A percentile compares a stretch with the other conserved stretches of the same genome.
Evolutionary conservation across 2,329 filamentous ascomycete species (phyloP).

Genomic region (Ambrosiella beaveri): DNA sequence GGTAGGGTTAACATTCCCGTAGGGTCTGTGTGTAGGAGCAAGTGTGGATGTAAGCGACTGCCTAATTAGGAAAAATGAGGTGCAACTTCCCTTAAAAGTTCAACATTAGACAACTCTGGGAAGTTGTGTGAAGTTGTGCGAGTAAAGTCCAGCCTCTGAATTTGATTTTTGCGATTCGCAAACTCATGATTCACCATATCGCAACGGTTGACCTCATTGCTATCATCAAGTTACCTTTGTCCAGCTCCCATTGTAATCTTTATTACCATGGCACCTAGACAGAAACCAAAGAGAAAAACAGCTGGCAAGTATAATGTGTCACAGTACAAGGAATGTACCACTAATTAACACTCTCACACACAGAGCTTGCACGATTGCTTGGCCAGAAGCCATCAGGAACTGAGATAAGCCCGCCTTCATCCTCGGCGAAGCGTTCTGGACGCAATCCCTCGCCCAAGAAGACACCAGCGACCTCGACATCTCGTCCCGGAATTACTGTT

Average conservation of each 20-base stretch:
- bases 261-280: constrained; percentile 4
- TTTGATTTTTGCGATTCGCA: no score
- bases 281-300: constrained; percentile 8
- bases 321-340: not conserved
- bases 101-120: no score
- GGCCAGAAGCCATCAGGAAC: not conserved
- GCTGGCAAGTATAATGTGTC: constrained; percentile 2
- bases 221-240: no score
- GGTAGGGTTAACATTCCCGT: not conserved
- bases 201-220: no score
- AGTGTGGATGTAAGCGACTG: not conserved
- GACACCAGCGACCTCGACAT: not conserved
- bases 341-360: not conserved
- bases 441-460: not conserved
- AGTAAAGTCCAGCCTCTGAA: no score
- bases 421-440: not conserved
- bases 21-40: not conserved
- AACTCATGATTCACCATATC: no score
- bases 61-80: not conserved
- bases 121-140: no score
- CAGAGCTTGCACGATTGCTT: not conserved
- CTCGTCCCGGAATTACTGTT: not conserved
- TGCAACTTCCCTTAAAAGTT: not conserved
- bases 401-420: not conserved
- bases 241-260: no score